Percentiles rank a stretch among this genome's conserved stretches.
Evolutionary conservation across 2,329 filamentous ascomycete species (phyloP).

Genomic region (Beauveria pseudobassiana): DNA sequence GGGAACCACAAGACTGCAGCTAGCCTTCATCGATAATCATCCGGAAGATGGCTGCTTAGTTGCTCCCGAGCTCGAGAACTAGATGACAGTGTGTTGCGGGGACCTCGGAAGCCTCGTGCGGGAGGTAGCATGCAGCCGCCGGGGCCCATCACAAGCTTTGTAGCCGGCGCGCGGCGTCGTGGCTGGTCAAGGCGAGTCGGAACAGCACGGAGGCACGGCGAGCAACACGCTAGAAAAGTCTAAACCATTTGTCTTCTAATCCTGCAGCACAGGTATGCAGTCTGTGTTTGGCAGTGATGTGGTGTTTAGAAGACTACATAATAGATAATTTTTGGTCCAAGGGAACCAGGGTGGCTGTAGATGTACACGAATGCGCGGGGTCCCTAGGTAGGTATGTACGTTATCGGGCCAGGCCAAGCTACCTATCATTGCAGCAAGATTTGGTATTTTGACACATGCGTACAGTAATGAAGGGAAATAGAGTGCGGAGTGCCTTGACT

Average conservation of each 20-base stretch:
- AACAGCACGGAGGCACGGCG: neutral
- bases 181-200: neutral
- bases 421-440: neutral
- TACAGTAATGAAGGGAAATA: neutral
- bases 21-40: conserved; percentile 1
- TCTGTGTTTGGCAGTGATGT: neutral
- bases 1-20: neutral
- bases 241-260: neutral
- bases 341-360: neutral
- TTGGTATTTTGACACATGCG: neutral
- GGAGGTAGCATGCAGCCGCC: neutral
- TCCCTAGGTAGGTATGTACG: no score
- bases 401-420: neutral
- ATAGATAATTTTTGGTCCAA: no score
- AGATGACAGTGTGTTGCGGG: neutral
- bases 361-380: no score
- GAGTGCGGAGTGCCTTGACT: neutral
- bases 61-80: neutral
- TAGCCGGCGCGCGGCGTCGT: neutral
- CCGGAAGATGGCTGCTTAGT: conserved; percentile 1
- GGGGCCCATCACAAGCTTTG: conserved; percentile 3
- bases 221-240: neutral
- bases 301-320: no score
- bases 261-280: neutral
- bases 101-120: neutral